Base-by-base conservation (phyloP, 2,329 filamentous ascomycete species). In the Didymella segeticola region DNA sequence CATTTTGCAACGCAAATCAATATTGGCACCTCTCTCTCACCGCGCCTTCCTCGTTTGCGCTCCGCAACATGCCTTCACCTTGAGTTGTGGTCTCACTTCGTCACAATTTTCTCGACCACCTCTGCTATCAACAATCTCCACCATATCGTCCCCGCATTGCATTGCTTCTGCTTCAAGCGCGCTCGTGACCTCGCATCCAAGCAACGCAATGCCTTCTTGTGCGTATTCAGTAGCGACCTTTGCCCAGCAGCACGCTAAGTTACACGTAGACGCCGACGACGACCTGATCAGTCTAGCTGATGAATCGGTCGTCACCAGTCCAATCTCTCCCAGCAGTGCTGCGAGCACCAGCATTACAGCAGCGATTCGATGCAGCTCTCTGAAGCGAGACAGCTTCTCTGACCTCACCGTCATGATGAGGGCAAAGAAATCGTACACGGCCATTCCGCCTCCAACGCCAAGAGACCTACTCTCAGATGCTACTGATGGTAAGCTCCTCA, bases 351-450 rank as follows among this genome's bases (percentile, higher is more conserved):
- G 27, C 12, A 25, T 5, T 2, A 47, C 19, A 22, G 23, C 10
- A 2, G 20, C 8, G 5, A 49, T 26, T 4, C 20, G 30, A n/a
- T 11, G 23, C 30, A 45, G 42, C 15, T 14, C 27, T 4, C 4
- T 17, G 12, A 43, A 48, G 5, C 49, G 17, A 14, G 63, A 68
- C 34, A 65, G 58, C 36, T 66, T 68, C 46, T 58, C 52, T 6
- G 60, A 46, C 14, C 62, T 67, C 9, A 25, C 59, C 6, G 23
- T 11, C 15, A 39, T 66, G 6, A 62, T 66, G 63, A 59, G 47
- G 39, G 59, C 51, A 5, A 65, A 66, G 56, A 60, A 58, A 43
- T 36, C 60, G 0, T 64, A 63, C 20, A 42, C 43, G 3, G 36
- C 42, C 4, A 34, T 22, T 10, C 20, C 47, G 2, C 20, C 30